Evolutionary conservation across 106 monocot genomes (phyloP).

Genomic region (Acorus calamus): DNA sequence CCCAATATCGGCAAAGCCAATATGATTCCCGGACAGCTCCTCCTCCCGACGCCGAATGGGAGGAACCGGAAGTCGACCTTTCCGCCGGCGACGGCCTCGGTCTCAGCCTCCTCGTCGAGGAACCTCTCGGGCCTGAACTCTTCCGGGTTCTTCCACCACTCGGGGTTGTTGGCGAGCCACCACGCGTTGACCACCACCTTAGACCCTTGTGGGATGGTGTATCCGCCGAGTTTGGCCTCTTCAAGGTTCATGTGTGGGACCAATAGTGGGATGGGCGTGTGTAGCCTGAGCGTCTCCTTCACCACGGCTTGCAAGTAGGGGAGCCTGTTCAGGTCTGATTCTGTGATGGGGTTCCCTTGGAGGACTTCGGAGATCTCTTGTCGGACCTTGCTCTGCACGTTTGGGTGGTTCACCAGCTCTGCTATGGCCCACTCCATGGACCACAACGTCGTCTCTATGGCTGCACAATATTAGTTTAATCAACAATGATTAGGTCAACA

Average conservation of each 20-base stretch:
- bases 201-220: constrained; percentile 36
- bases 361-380: constrained; percentile 24
- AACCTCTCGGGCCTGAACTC: constrained; percentile 70
- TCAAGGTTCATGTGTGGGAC: constrained; percentile 68
- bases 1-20: constrained; percentile 49
- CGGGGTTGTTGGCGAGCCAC: constrained; percentile 72
- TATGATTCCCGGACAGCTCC: constrained; percentile 63
- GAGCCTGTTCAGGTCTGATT: constrained; percentile 20
- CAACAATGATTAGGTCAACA: too few species aligned
- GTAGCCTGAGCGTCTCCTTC: constrained; percentile 37
- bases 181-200: constrained; percentile 64
- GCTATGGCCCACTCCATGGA: constrained; percentile 70
- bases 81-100: constrained; percentile 31
- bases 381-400: constrained; percentile 33
- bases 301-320: constrained; percentile 38
- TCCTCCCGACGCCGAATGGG: constrained; percentile 47
- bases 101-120: constrained; percentile 41
- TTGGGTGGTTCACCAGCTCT: constrained; percentile 62
- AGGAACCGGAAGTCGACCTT: constrained; percentile 55
- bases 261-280: constrained; percentile 47
- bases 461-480: constrained; percentile 7
- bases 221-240: constrained; percentile 45
- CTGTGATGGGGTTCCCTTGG: constrained; percentile 7
- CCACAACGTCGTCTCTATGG: constrained; percentile 70
- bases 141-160: constrained; percentile 36